These are phyloP conservation scores for Rubia balearica DNA, from an alignment of 305 asterid genomes.

Conservation along the genomic window DNA sequence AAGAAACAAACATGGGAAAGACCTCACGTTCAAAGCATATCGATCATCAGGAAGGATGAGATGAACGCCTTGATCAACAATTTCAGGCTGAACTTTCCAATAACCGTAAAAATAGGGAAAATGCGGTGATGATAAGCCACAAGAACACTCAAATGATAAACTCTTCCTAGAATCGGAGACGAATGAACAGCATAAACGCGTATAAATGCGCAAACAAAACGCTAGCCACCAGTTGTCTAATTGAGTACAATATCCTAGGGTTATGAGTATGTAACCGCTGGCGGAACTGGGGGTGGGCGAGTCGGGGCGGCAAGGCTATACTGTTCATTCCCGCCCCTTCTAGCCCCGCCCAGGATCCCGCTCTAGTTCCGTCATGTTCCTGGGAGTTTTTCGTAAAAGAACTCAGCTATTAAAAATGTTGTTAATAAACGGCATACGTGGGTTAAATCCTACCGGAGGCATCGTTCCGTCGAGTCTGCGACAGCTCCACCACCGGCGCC, in stretches of 20 bases:
- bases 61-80: neutral
- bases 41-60: neutral
- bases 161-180: neutral
- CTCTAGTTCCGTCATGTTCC: no score
- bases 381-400: neutral
- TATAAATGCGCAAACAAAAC: neutral
- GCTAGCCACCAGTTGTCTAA: neutral
- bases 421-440: neutral
- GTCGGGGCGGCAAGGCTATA: no score
- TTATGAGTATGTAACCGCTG: no score
- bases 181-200: neutral
- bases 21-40: neutral
- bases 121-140: neutral
- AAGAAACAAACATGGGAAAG: neutral
- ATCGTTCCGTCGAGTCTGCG: neutral
- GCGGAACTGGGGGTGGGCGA: no score
- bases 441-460: neutral
- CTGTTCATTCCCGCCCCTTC: no score
- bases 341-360: no score
- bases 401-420: neutral
- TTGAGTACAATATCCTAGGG: no score
- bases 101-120: neutral
- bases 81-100: neutral
- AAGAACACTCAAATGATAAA: neutral
- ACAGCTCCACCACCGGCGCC: neutral